Evolutionary conservation across 257 asterid species (phyloP), one percentile per base, ranked within the genome.

Genomic region (Coffea canephora): DNA sequence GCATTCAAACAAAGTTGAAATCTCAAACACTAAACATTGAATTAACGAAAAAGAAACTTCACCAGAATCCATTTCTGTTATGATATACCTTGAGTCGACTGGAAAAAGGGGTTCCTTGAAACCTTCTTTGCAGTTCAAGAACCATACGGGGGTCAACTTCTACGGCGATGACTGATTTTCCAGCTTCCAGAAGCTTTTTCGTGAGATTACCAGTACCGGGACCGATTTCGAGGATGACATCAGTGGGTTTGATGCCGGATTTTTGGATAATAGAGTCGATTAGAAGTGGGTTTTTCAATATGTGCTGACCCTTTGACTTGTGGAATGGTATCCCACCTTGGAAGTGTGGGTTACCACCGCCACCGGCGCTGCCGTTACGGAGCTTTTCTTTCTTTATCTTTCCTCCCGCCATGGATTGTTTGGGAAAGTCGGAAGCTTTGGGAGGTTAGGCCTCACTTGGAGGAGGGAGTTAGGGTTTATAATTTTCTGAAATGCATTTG

Each of bases 121-220:
- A 96, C 73, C 99, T 90, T 71, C 99, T 89, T 74, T 89, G 88
- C 89, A 96, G 80, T 80, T 96, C 99, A 76, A 90, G 97, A 72
- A 96, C 99, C 98, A 96, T 96, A 80, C 97, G 96, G 41, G 97
- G 94, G 79, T 96, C 99, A 81, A 96, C 87, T 80, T 96, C 98
- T 14, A 96, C 92, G 19, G 99, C 98, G 23, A 96, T 52, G 70
- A 94, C 98, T 4, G 92, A 89, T 71, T 96, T 96, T 23, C 98
- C 98, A 2, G 90, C 96, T 83, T 96, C 99, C 4, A 96, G 91
- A 82, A 96, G 99, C 94, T 96, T 96, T 88, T 96, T 92, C 10
- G 99, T 96, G 59, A 96, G 92, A 71, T 92, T 96, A 77, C 99
- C 99, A 0, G 97, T 96, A 81, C 99, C 99, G 0, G 98, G 97